Conservation (phyloP, 2,329 filamentous ascomycete genomes). For the Alternaria ethzedia region DNA sequence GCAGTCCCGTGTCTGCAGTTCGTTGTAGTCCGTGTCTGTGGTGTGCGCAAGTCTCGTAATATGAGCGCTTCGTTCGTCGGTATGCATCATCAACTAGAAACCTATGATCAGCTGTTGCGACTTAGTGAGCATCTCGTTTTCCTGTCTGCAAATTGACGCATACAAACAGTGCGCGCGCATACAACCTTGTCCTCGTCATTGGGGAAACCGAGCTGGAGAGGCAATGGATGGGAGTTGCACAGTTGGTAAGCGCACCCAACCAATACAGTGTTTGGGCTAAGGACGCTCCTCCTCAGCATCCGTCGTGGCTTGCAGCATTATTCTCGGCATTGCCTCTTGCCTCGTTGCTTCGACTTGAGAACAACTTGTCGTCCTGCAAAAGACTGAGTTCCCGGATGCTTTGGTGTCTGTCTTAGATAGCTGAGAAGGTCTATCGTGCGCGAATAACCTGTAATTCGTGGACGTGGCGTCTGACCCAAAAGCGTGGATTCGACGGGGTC, state of each 20-base stretch:
- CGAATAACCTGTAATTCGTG: neutral
- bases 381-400: neutral
- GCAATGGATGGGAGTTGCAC: neutral
- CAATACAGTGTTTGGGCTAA: neutral
- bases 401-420: neutral
- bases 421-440: neutral
- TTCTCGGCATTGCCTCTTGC: neutral
- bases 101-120: neutral
- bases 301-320: neutral
- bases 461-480: neutral
- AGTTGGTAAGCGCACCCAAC: neutral
- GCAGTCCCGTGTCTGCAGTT: neutral
- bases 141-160: neutral
- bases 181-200: neutral
- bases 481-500: neutral
- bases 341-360: neutral
- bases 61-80: neutral
- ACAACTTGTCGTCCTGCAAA: neutral
- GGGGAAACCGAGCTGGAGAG: neutral
- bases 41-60: neutral
- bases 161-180: neutral
- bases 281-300: neutral
- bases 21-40: neutral
- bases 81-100: neutral
- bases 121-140: neutral